A percentile compares a stretch with the other conserved stretches of the same genome.
These are phyloP conservation scores for Diplodia seriata DNA, from an alignment of 2,329 filamentous ascomycete genomes.

Conservation along the genomic window DNA sequence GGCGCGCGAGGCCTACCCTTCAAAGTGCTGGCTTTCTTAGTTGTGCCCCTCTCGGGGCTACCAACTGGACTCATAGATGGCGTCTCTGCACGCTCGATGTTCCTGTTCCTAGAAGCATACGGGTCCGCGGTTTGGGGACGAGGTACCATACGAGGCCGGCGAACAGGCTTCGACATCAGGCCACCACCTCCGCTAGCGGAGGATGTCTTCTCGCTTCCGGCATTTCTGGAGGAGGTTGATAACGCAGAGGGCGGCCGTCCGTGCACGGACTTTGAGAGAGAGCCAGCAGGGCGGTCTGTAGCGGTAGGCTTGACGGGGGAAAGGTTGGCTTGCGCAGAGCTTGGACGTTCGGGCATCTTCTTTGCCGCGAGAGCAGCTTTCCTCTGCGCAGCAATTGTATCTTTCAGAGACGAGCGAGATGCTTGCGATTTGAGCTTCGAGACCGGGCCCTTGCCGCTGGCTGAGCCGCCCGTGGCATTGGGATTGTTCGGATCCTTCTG, in stretches of 20 bases:
- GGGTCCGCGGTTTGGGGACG: slow-evolving; percentile 63
- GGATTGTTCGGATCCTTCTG: slow-evolving; percentile 86
- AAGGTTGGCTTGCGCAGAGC: slow-evolving; percentile 63
- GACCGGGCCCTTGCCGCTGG: slow-evolving; percentile 13
- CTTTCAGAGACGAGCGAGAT: slow-evolving; percentile 69
- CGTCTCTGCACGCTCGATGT: slow-evolving; percentile 50
- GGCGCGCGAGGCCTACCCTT: slow-evolving; percentile 45
- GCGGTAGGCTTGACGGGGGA: slow-evolving; percentile 54
- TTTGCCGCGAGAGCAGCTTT: slow-evolving; percentile 65
- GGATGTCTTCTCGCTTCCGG: slow-evolving; percentile 41
- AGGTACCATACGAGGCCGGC: slow-evolving; percentile 57
- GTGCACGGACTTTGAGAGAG: slow-evolving; percentile 42
- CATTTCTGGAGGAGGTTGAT: slow-evolving; percentile 40
- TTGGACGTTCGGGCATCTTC: slow-evolving; percentile 60
- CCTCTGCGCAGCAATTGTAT: slow-evolving; percentile 78
- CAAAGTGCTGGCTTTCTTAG: slow-evolving; percentile 45
- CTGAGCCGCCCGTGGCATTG: slow-evolving; percentile 53
- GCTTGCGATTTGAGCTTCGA: slow-evolving; percentile 25
- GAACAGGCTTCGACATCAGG: slow-evolving; percentile 66
- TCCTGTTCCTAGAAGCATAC: slow-evolving; percentile 50
- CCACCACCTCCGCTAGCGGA: slow-evolving; percentile 46
- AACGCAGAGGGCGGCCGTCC: slow-evolving; percentile 48
- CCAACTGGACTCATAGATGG: slow-evolving; percentile 56
- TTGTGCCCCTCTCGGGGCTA: slow-evolving; percentile 49
- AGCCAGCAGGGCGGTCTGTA: slow-evolving; percentile 41